These are phyloP conservation scores for Cicer pinnatifidum DNA, from an alignment of 306 rosid genomes.

Conservation along the genomic window DNA sequence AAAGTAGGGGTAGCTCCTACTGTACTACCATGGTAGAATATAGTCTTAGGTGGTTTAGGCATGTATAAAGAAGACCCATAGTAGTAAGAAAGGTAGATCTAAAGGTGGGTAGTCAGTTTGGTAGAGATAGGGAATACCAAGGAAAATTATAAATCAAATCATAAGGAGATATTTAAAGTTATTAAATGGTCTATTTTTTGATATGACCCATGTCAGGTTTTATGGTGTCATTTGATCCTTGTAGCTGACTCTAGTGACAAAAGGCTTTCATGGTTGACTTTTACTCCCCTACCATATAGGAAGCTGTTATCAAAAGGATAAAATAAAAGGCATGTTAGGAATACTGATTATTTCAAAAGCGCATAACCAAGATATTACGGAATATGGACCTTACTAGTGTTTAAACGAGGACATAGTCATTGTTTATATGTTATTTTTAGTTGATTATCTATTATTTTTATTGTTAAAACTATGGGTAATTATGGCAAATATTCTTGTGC, in stretches of 20 bases:
- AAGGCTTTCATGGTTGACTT: background rate
- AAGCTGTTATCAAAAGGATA: conserved; percentile 24
- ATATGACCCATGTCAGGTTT: background rate
- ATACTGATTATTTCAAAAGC: background rate
- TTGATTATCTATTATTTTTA: no score
- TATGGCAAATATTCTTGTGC: no score
- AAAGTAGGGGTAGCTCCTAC: background rate
- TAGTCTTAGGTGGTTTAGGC: background rate
- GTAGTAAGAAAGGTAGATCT: background rate
- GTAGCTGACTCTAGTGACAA: background rate
- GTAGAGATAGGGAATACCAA: background rate
- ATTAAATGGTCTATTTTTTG: background rate
- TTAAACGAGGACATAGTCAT: no score
- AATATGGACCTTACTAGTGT: no score
- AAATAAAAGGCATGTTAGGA: conserved; percentile 8
- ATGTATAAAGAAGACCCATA: background rate
- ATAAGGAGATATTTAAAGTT: background rate
- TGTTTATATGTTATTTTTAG: no score
- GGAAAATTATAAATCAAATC: background rate
- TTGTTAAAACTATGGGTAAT: no score
- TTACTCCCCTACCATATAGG: background rate
- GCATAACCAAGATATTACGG: no score
- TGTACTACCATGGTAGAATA: background rate
- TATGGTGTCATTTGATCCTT: background rate
- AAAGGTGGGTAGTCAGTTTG: background rate